Conservation (phyloP, 139 green algal species). For the Penium margaritaceum region DNA sequence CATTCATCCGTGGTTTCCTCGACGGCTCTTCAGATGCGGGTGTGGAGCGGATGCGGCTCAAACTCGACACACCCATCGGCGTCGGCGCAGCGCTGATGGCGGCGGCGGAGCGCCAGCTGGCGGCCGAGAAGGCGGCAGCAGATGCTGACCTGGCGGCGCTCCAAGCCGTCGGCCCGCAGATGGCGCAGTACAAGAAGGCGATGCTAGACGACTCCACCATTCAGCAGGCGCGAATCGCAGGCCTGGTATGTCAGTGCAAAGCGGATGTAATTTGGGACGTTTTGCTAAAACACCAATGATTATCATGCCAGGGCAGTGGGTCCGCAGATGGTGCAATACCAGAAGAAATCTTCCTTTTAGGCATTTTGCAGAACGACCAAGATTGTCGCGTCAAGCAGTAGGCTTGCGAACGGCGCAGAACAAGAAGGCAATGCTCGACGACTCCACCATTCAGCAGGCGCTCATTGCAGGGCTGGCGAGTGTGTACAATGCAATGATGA, state of each 20-base stretch:
- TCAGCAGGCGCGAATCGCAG: constrained; percentile 51
- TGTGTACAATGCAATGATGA: no score
- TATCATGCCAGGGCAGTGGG: constrained; percentile 62
- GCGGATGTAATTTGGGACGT: constrained; percentile 29
- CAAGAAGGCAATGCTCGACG: constrained; percentile 67
- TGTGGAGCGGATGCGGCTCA: constrained; percentile 78
- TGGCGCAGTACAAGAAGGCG: constrained; percentile 60
- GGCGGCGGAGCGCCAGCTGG: constrained; percentile 58
- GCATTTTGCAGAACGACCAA: no score
- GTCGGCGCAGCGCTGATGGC: constrained; percentile 74
- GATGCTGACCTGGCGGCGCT: constrained; percentile 55
- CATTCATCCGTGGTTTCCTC: constrained; percentile 72
- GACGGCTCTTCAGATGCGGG: constrained; percentile 40
- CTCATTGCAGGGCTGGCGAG: constrained; percentile 3
- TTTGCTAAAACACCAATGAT: constrained; percentile 59
- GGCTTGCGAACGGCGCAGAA: constrained; percentile 63
- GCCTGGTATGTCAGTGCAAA: constrained; percentile 9
- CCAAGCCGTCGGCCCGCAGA: constrained; percentile 57
- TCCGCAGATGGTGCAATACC: constrained; percentile 46
- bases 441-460: constrained; percentile 60
- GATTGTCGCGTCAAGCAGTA: constrained; percentile 56
- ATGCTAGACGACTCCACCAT: constrained; percentile 70
- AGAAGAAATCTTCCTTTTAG: no score
- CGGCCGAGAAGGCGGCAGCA: constrained; percentile 42
- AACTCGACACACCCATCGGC: constrained; percentile 85